These are phyloP conservation scores for Mycena maculata DNA, from an alignment of 768 basidiomycete species.

Conservation along the genomic window DNA sequence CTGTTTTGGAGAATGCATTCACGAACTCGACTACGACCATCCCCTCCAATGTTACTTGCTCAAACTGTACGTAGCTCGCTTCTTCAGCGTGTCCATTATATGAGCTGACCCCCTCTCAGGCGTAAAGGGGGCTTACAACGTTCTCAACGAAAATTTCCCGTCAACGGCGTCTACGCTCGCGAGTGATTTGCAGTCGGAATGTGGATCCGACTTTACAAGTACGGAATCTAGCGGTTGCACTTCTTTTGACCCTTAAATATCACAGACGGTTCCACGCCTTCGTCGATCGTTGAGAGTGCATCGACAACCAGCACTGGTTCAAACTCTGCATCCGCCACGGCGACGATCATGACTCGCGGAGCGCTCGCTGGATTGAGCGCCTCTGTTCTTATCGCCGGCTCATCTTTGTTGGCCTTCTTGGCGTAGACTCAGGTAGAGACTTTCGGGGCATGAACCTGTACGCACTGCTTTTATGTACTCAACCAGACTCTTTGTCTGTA, in stretches of 20 bases:
- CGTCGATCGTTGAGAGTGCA: conserved; percentile 50
- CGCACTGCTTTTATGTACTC: not conserved
- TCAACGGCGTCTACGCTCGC: conserved; percentile 41
- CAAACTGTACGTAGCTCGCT: no score
- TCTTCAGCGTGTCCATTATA: no score
- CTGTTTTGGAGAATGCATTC: conserved; percentile 14
- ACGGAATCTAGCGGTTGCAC: conserved; percentile 33
- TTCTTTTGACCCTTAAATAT: conserved; percentile 6
- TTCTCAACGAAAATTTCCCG: conserved; percentile 52
- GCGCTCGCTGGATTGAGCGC: conserved; percentile 41
- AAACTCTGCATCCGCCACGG: conserved; percentile 10
- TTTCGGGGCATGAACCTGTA: not conserved
- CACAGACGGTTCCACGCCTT: conserved; percentile 53
- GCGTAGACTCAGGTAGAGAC: conserved; percentile 37
- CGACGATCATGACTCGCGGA: conserved; percentile 18
- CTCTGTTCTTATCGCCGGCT: conserved; percentile 46
- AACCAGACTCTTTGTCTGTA: not conserved
- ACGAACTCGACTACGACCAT: conserved; percentile 30
- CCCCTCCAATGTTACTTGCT: conserved; percentile 59
- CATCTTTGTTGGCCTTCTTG: conserved; percentile 48
- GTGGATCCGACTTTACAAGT: conserved; percentile 68
- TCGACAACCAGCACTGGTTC: conserved; percentile 34
- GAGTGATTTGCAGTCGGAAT: conserved; percentile 50
- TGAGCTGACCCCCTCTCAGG: no score
- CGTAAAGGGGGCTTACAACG: conserved; percentile 61